These are phyloP conservation scores for Phaeosphaeriaceae sp. DNA, from an alignment of 2,329 filamentous ascomycete species.

Conservation along the genomic window DNA sequence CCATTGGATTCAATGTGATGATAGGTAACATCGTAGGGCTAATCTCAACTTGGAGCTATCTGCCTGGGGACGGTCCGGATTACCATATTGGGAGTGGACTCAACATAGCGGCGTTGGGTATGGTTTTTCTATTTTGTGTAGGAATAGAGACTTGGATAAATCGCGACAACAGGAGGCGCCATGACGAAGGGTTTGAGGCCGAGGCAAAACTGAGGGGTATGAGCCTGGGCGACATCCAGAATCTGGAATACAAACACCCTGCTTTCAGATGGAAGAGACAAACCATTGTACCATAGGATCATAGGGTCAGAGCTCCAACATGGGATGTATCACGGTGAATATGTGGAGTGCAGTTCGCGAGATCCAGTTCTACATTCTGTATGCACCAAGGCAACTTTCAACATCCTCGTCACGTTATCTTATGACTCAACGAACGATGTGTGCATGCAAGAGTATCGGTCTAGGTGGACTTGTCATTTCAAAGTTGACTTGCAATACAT, in stretches of 20 bases:
- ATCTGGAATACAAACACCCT: neutral
- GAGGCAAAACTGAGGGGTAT: neutral
- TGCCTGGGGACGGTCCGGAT: neutral
- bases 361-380: too few species aligned
- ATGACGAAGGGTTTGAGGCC: neutral
- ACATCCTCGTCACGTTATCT: too few species aligned
- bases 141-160: neutral
- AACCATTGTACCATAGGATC: neutral
- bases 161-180: neutral
- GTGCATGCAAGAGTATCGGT: too few species aligned
- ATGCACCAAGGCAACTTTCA: too few species aligned
- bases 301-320: too few species aligned
- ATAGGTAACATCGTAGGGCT: neutral
- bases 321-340: too few species aligned
- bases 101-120: neutral
- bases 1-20: neutral
- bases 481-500: too few species aligned
- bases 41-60: neutral
- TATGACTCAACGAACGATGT: too few species aligned
- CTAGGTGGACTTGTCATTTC: too few species aligned
- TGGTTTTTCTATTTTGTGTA: neutral
- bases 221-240: neutral
- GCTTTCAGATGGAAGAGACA: neutral
- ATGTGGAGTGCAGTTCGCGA: too few species aligned
- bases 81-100: neutral